Percentiles rank a stretch among this genome's conserved stretches.
Evolutionary conservation across 441 rosid species (phyloP).

Genomic region (Populus hybrid): DNA sequence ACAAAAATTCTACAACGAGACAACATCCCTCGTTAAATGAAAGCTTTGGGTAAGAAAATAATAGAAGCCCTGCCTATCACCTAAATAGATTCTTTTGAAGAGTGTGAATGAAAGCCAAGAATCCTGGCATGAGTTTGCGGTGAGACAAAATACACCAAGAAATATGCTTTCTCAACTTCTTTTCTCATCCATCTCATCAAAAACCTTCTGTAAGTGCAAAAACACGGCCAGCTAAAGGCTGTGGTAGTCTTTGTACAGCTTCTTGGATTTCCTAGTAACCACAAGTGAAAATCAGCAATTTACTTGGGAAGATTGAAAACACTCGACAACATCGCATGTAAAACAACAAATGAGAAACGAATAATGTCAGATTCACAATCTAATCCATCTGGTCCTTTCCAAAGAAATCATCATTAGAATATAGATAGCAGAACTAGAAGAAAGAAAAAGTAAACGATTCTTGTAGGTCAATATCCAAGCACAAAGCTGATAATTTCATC

Average conservation of each 20-base stretch:
- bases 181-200: conserved; percentile 19
- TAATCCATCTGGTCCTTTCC: background rate
- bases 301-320: background rate
- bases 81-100: background rate
- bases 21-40: too few species aligned
- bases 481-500: background rate
- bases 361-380: background rate
- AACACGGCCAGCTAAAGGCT: conserved; percentile 70
- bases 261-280: conserved; percentile 59
- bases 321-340: background rate
- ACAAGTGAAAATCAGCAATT: background rate
- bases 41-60: too few species aligned
- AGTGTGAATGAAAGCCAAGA: background rate
- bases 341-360: background rate
- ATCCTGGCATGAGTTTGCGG: background rate
- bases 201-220: conserved; percentile 79
- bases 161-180: background rate
- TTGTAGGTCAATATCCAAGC: background rate
- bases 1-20: too few species aligned
- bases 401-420: background rate
- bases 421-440: background rate
- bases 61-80: background rate
- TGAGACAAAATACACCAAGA: background rate
- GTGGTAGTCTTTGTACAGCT: conserved; percentile 59
- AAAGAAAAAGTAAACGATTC: background rate